These are phyloP conservation scores for Chlorella sorokiniana DNA, from an alignment of 139 green algal species.

Conservation along the genomic window DNA sequence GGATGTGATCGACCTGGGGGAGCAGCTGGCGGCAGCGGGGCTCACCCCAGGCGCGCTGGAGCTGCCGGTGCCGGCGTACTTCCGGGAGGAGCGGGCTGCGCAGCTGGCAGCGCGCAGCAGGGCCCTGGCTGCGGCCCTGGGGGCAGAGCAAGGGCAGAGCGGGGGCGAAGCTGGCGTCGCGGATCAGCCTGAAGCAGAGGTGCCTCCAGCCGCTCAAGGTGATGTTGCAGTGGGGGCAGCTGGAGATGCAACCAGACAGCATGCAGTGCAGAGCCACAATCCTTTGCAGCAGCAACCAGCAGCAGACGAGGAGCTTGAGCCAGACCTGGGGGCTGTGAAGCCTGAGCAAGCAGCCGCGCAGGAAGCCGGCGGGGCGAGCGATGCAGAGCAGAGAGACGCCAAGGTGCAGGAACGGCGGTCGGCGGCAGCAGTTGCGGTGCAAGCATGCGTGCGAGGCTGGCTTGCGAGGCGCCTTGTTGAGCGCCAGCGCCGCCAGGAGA, in stretches of 20 bases:
- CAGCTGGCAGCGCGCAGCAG: conserved; percentile 22
- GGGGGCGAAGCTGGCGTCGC: background rate
- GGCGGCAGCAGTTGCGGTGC: conserved; percentile 75
- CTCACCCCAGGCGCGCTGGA: conserved; percentile 83
- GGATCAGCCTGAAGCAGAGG: background rate
- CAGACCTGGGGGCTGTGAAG: conserved; percentile 58
- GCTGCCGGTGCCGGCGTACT: conserved; percentile 83
- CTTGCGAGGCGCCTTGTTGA: conserved; percentile 62
- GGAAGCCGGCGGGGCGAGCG: no score
- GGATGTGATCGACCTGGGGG: conserved; percentile 82
- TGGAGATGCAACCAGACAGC: background rate
- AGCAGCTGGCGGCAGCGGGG: conserved; percentile 86
- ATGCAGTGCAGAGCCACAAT: background rate
- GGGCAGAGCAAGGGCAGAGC: conserved; percentile 19
- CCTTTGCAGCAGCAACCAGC: background rate
- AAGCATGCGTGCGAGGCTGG: conserved; percentile 69
- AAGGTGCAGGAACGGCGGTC: conserved; percentile 34
- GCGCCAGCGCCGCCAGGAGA: conserved; percentile 65
- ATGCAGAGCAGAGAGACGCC: background rate
- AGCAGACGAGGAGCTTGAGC: background rate
- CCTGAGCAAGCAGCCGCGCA: background rate
- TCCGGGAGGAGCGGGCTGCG: conserved; percentile 67
- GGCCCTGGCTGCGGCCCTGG: background rate
- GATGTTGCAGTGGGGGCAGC: no score
- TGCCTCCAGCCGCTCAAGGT: no score